These are phyloP conservation scores for Ambrosia trifida DNA, from an alignment of 129 eudicot species.

Conservation along the genomic window DNA sequence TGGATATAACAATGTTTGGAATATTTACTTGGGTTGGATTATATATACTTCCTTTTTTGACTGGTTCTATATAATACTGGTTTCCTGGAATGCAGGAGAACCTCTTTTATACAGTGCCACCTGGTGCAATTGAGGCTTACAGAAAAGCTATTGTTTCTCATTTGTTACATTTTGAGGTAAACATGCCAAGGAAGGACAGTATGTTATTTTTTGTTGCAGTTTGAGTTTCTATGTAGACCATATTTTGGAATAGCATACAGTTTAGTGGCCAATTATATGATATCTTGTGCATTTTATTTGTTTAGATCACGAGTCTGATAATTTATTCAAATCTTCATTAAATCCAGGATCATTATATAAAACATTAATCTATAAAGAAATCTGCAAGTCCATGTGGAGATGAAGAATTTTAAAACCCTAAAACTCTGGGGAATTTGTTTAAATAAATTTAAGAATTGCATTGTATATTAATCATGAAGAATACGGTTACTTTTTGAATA, in stretches of 20 bases:
- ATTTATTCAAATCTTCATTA: slow-evolving; percentile 5
- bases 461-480: not conserved
- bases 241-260: not conserved
- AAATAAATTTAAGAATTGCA: not conserved
- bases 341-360: not conserved
- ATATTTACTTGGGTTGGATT: not conserved
- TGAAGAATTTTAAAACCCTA: not conserved
- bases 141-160: slow-evolving; percentile 62
- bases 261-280: slow-evolving; percentile 3
- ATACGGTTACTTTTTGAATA: not conserved
- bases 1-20: not conserved
- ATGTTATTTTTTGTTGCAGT: not conserved
- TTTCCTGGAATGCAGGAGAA: slow-evolving; percentile 49
- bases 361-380: slow-evolving; percentile 2
- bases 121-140: slow-evolving; percentile 67
- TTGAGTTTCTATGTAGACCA: slow-evolving; percentile 1
- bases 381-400: not conserved
- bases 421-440: not conserved
- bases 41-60: not conserved
- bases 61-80: not conserved
- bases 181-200: not conserved
- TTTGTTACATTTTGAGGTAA: slow-evolving; percentile 57
- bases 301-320: slow-evolving; percentile 5
- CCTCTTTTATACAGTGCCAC: slow-evolving; percentile 62
- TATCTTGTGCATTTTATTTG: slow-evolving; percentile 4